These are phyloP conservation scores for Mesembryanthemum crystallinum DNA, from an alignment of 148 eudicot species.

Conservation along the genomic window DNA sequence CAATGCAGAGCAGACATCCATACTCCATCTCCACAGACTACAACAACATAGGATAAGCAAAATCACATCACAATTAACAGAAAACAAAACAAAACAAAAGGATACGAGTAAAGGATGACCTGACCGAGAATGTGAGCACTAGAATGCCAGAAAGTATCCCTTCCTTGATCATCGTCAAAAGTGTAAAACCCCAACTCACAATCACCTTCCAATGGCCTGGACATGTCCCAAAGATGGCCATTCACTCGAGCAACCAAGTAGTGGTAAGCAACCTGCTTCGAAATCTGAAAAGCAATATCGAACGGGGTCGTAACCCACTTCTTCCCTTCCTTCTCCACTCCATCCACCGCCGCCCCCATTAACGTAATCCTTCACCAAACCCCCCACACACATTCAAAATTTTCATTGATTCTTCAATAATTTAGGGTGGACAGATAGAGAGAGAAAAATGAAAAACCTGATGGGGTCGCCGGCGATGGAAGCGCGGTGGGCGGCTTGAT, in stretches of 20 bases:
- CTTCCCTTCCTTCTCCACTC: conserved; percentile 84
- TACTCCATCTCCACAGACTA: conserved; percentile 82
- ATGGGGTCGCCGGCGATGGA: conserved; percentile 53
- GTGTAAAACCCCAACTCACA: conserved; percentile 66
- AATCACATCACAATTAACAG: too few relatives aligned
- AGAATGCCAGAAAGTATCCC: conserved; percentile 98
- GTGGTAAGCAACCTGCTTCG: conserved; percentile 82
- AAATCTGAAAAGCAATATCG: conserved; percentile 71
- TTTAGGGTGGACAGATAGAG: not conserved
- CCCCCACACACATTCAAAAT: too few relatives aligned
- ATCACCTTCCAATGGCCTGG: conserved; percentile 78
- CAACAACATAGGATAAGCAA: too few relatives aligned
- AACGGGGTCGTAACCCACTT: conserved; percentile 67
- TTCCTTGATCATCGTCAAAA: conserved; percentile 79
- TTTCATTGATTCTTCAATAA: not conserved
- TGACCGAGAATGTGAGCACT: conserved; percentile 98
- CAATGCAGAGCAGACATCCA: conserved; percentile 93
- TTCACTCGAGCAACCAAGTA: conserved; percentile 77
- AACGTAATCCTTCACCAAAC: conserved; percentile 55
- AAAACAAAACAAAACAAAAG: too few relatives aligned
- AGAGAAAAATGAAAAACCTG: conserved; percentile 27
- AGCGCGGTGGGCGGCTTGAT: conserved; percentile 36
- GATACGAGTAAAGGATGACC: conserved; percentile 44
- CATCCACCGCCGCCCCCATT: too few relatives aligned
- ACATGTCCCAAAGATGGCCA: conserved; percentile 85